Evolutionary conservation across 1,284 basidiomycete species (phyloP).

Genomic region (Xerocomus nothofagi): DNA sequence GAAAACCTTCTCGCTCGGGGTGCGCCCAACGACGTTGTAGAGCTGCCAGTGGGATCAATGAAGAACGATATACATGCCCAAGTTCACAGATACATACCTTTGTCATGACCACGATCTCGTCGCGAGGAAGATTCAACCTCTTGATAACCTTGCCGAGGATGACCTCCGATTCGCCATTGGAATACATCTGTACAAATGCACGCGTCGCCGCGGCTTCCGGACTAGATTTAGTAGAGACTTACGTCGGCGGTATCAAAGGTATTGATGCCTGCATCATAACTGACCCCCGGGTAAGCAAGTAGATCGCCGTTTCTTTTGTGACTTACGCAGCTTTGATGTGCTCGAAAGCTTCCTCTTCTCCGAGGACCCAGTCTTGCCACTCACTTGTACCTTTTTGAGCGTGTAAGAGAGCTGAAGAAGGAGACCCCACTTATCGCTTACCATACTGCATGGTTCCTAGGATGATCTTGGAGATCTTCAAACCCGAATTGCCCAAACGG

Average conservation of each 20-base stretch:
- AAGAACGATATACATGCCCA: neutral
- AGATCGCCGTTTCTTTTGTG: neutral
- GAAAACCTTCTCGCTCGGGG: slow-evolving; percentile 21
- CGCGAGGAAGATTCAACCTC: slow-evolving; percentile 65
- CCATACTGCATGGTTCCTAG: slow-evolving; percentile 45
- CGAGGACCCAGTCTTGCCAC: slow-evolving; percentile 53
- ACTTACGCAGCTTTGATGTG: slow-evolving; percentile 54
- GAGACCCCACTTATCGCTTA: slow-evolving; percentile 10
- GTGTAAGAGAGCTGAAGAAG: neutral
- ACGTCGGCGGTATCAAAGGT: slow-evolving; percentile 65
- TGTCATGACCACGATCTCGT: slow-evolving; percentile 73
- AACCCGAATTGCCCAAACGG: slow-evolving; percentile 45
- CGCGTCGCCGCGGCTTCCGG: neutral
- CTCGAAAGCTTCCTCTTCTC: slow-evolving; percentile 53
- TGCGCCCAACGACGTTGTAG: slow-evolving; percentile 34
- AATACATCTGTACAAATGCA: slow-evolving; percentile 46
- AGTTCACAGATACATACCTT: slow-evolving; percentile 46
- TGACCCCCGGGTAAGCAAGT: slow-evolving; percentile 14
- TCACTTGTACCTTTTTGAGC: slow-evolving; percentile 20
- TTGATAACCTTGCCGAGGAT: slow-evolving; percentile 80
- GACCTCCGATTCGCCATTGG: slow-evolving; percentile 65
- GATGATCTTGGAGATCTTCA: slow-evolving; percentile 50
- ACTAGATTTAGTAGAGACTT: slow-evolving; percentile 2
- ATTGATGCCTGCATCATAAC: slow-evolving; percentile 60
- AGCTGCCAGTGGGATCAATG: slow-evolving; percentile 33